Evolutionary conservation across 1,284 basidiomycete species (phyloP).

Genomic region (Ustilago shanxiensis): DNA sequence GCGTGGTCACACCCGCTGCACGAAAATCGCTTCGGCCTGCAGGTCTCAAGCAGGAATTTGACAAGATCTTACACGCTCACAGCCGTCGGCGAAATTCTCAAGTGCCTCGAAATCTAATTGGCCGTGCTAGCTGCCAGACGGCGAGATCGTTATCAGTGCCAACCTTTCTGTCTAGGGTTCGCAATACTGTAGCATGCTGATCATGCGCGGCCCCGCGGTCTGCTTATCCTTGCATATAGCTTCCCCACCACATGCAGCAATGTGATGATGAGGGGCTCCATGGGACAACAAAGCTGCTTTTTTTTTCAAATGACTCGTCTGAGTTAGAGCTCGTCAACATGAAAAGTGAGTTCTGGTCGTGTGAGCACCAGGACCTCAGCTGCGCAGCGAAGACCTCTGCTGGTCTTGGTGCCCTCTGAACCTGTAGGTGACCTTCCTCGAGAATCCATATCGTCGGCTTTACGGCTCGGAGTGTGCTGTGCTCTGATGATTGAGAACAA

Average conservation of each 20-base stretch:
- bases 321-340: not conserved
- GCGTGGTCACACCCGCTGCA: not conserved
- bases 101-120: slow-evolving; percentile 6
- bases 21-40: not conserved
- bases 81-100: slow-evolving; percentile 17
- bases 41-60: not conserved
- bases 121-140: not conserved
- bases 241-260: slow-evolving; percentile 17
- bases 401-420: not conserved
- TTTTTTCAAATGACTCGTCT: not conserved
- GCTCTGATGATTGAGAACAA: no score
- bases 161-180: no score
- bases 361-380: not conserved
- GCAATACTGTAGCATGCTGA: slow-evolving; percentile 5
- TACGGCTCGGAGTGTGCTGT: no score
- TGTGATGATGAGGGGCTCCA: slow-evolving; percentile 30
- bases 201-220: slow-evolving; percentile 9
- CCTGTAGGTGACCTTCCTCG: no score
- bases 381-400: not conserved
- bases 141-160: not conserved
- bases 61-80: not conserved
- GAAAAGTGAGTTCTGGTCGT: not conserved
- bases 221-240: slow-evolving; percentile 19
- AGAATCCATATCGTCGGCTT: no score
- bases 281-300: slow-evolving; percentile 22